phyloP scores from a whole-genome alignment of 2,329 filamentous ascomycete species.

The Botrytis cinerea region DNA sequence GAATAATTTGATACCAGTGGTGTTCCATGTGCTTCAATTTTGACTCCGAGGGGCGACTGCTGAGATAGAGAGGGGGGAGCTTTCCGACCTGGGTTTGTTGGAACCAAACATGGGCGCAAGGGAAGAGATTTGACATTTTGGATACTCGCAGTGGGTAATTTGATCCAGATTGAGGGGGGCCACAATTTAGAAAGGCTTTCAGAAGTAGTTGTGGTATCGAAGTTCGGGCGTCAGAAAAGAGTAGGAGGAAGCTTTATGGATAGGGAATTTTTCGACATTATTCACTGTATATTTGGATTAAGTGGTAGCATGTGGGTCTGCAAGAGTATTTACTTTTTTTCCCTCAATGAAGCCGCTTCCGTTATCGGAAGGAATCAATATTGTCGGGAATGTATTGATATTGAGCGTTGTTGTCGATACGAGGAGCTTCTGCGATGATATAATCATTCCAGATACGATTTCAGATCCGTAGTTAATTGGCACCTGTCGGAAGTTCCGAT shows the following conservation, averaged over 20 bases:
- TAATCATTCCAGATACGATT: not conserved
- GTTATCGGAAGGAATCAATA: not conserved
- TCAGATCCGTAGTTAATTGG: not conserved
- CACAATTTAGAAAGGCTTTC: not conserved
- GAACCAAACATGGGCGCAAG: conserved; percentile 3
- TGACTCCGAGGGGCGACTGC: not conserved
- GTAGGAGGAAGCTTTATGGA: not conserved
- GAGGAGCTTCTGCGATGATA: not conserved
- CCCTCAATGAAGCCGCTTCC: not conserved
- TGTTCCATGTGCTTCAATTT: conserved; percentile 5
- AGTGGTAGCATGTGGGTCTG: conserved; percentile 4
- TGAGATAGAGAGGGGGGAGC: conserved; percentile 10
- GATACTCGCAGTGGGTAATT: not conserved
- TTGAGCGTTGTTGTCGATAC: not conserved
- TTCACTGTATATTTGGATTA: not conserved
- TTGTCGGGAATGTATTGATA: not conserved
- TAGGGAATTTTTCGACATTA: not conserved
- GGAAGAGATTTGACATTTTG: not conserved
- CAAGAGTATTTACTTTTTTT: not conserved
- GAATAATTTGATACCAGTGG: conserved; percentile 11
- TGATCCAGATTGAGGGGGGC: too few relatives aligned
- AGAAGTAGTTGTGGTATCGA: not conserved
- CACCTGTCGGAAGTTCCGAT: too few relatives aligned
- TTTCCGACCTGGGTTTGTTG: conserved; percentile 6
- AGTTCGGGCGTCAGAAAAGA: not conserved